Conservation (phyloP, 2,329 filamentous ascomycete species). For the Lizonia empirigonia region DNA sequence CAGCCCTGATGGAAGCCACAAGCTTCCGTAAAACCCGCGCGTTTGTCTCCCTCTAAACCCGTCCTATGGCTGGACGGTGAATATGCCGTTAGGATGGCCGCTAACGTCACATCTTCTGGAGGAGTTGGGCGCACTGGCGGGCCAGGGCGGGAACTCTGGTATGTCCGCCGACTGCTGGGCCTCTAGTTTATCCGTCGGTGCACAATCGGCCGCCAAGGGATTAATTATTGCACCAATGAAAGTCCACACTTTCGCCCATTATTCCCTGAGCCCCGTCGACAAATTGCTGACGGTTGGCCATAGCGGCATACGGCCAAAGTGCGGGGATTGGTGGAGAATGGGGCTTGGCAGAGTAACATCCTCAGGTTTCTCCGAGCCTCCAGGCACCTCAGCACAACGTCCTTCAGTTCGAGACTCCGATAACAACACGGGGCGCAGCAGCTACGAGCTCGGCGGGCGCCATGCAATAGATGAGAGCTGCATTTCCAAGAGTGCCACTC, state of each 20-base stretch:
- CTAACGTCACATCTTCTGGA: constrained; percentile 35
- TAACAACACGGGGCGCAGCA: constrained; percentile 9
- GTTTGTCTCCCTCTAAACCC: constrained; percentile 34
- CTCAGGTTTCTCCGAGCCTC: constrained; percentile 7
- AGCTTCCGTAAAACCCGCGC: constrained; percentile 44
- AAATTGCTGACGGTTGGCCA: constrained; percentile 33
- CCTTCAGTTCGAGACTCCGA: constrained; percentile 13
- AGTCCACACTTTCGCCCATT: neutral
- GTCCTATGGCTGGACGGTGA: constrained; percentile 49
- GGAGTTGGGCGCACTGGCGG: constrained; percentile 31
- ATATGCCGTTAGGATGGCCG: constrained; percentile 43
- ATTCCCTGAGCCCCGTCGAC: constrained; percentile 27
- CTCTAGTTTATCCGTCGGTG: constrained; percentile 40
- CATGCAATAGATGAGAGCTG: constrained; percentile 12
- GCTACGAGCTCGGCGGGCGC: constrained; percentile 15
- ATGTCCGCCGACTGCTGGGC: constrained; percentile 31
- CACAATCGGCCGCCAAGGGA: constrained; percentile 16
- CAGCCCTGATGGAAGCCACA: constrained; percentile 36
- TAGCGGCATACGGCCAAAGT: constrained; percentile 11
- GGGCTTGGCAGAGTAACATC: constrained; percentile 14
- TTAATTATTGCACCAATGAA: constrained; percentile 43
- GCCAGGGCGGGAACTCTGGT: constrained; percentile 28
- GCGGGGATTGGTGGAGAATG: constrained; percentile 42
- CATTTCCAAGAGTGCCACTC: constrained; percentile 11
- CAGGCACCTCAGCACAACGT: constrained; percentile 16